Evolutionary conservation across 352 stramenopile genomes (phyloP).

Genomic region (Lagenidium sp.): DNA sequence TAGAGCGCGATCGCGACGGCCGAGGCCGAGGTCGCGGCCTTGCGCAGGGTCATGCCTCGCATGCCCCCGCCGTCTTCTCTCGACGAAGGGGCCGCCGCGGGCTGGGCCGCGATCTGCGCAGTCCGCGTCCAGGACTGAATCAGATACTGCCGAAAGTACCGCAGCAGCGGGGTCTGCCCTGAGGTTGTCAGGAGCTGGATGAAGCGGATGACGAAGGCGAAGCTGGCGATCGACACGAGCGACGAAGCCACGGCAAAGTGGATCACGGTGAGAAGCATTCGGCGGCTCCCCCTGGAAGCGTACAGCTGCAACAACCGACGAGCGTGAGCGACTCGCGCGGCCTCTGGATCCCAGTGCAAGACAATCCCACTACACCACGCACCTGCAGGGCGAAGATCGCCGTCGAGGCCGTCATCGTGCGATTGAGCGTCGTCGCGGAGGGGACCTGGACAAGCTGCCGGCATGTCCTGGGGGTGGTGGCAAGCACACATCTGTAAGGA

Average conservation of each 20-base stretch:
- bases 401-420: conserved; percentile 58
- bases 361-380: no score
- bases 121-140: conserved; percentile 7
- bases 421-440: conserved; percentile 45
- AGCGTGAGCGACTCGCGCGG: neutral
- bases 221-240: conserved; percentile 57
- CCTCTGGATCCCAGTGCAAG: no score
- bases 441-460: conserved; percentile 53
- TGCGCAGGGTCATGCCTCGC: conserved; percentile 20
- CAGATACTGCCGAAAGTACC: conserved; percentile 16
- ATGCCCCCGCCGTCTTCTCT: no score
- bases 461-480: conserved; percentile 21
- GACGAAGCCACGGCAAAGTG: conserved; percentile 51
- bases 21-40: conserved; percentile 25
- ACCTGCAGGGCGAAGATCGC: conserved; percentile 63
- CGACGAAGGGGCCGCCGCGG: conserved; percentile 3
- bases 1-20: conserved; percentile 24
- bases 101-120: conserved; percentile 12
- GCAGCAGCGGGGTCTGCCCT: conserved; percentile 9
- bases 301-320: conserved; percentile 36
- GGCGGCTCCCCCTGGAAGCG: conserved; percentile 49
- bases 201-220: conserved; percentile 16
- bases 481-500: neutral
- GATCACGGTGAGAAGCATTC: conserved; percentile 39
- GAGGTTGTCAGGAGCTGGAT: conserved; percentile 14